These are phyloP conservation scores for Metschnikowia gelsemii DNA, from an alignment of 805 yeast species.

Conservation along the genomic window DNA sequence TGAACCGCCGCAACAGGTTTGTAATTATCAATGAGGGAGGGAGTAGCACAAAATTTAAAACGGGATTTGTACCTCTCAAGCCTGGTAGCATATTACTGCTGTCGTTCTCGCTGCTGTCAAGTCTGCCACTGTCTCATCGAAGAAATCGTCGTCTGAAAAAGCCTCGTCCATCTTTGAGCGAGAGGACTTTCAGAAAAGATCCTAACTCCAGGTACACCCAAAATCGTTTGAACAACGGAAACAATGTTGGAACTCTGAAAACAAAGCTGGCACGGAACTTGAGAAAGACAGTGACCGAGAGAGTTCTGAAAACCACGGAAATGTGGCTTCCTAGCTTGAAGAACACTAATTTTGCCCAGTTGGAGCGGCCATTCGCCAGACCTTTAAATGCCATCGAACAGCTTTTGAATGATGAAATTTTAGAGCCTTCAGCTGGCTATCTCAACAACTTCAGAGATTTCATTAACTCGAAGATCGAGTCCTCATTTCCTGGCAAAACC, in stretches of 20 bases:
- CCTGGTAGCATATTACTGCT: conserved; percentile 3
- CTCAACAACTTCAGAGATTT: not conserved
- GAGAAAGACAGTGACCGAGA: conserved; percentile 54
- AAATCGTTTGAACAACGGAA: not conserved
- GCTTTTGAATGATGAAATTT: conserved; percentile 26
- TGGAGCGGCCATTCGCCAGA: conserved; percentile 47
- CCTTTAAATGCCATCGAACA: conserved; percentile 52
- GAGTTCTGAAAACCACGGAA: conserved; percentile 58
- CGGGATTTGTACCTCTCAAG: conserved; percentile 12
- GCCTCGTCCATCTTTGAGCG: conserved; percentile 7
- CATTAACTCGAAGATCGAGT: conserved; percentile 6
- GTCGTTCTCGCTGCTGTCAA: not conserved
- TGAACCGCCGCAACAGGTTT: conserved; percentile 8
- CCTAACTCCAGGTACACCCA: not conserved
- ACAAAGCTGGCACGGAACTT: conserved; percentile 47
- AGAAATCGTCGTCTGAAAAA: conserved; percentile 1
- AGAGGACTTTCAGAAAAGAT: conserved; percentile 9
- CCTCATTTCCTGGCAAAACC: conserved; percentile 4
- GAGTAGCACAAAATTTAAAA: conserved; percentile 9
- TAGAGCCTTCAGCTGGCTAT: conserved; percentile 46
- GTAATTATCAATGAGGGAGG: conserved; percentile 1
- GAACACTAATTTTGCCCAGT: conserved; percentile 49
- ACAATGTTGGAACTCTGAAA: not conserved
- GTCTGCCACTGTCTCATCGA: conserved; percentile 1
- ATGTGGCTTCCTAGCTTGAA: conserved; percentile 56